Conservation (phyloP, 495 filamentous ascomycete species). For the Lasiosphaeria miniovina region DNA sequence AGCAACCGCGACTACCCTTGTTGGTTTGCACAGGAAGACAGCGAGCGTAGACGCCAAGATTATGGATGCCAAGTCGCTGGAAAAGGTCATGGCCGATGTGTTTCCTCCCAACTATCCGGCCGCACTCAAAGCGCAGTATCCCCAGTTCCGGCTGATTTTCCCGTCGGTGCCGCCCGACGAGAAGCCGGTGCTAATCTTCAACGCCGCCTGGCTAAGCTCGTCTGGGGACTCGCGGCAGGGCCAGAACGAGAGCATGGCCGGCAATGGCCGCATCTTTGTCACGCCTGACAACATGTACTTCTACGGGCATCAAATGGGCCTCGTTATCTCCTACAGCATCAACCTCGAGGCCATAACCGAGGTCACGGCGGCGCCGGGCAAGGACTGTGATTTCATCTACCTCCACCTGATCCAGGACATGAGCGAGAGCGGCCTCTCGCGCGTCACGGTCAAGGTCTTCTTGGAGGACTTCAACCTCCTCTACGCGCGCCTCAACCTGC, state of each 20-base stretch:
- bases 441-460: slow-evolving; percentile 87
- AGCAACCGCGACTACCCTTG: slow-evolving; percentile 22
- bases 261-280: slow-evolving; percentile 79
- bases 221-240: slow-evolving; percentile 32
- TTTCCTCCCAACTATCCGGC: slow-evolving; percentile 82
- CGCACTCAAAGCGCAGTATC: slow-evolving; percentile 81
- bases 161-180: slow-evolving; percentile 71
- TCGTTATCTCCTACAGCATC: slow-evolving; percentile 76
- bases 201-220: slow-evolving; percentile 51
- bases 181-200: slow-evolving; percentile 68
- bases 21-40: slow-evolving; percentile 68
- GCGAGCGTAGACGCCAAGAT: slow-evolving; percentile 68
- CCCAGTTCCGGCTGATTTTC: slow-evolving; percentile 89
- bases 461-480: slow-evolving; percentile 81
- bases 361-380: slow-evolving; percentile 83
- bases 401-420: slow-evolving; percentile 68
- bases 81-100: slow-evolving; percentile 45
- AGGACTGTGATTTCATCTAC: slow-evolving; percentile 91
- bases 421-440: slow-evolving; percentile 61
- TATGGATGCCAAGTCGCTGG: slow-evolving; percentile 36
- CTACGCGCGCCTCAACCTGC: slow-evolving; percentile 75
- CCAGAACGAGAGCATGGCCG: slow-evolving; percentile 33
- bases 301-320: slow-evolving; percentile 90
- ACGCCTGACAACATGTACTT: slow-evolving; percentile 87
- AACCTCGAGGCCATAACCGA: slow-evolving; percentile 74